Conservation (phyloP, 192 early-diverging fungal genomes). For the Backusella tarrabulga region DNA sequence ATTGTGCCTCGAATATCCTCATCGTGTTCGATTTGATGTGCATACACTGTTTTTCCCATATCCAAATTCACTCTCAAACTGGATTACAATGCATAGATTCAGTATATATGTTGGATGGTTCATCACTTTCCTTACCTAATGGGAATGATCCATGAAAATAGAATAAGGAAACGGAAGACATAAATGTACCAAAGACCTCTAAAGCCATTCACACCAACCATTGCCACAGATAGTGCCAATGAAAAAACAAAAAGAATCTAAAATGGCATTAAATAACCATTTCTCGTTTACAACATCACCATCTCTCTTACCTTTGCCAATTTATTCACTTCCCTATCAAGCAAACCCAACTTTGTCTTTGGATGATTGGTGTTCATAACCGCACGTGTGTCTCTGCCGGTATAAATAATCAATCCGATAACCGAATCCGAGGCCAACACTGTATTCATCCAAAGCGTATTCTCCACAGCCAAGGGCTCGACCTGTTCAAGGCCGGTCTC, state of each 20-base stretch:
- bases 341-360: constrained; percentile 85
- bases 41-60: constrained; percentile 96
- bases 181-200: constrained; percentile 90
- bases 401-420: constrained; percentile 86
- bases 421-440: constrained; percentile 89
- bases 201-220: constrained; percentile 91
- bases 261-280: neutral
- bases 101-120: neutral
- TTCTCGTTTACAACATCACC: neutral
- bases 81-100: neutral
- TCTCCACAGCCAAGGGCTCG: constrained; percentile 81
- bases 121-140: constrained; percentile 55
- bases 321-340: constrained; percentile 89
- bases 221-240: constrained; percentile 72
- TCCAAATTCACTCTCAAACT: constrained; percentile 92
- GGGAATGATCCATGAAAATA: constrained; percentile 95
- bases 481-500: constrained; percentile 33
- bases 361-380: constrained; percentile 96
- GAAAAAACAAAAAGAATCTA: constrained; percentile 89
- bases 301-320: constrained; percentile 70
- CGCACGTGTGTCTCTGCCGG: constrained; percentile 90
- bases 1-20: constrained; percentile 80
- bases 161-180: constrained; percentile 89
- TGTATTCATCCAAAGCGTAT: constrained; percentile 95
- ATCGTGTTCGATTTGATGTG: constrained; percentile 86